Conservation (phyloP, 495 filamentous ascomycete genomes). For the Penicillium parvum region DNA sequence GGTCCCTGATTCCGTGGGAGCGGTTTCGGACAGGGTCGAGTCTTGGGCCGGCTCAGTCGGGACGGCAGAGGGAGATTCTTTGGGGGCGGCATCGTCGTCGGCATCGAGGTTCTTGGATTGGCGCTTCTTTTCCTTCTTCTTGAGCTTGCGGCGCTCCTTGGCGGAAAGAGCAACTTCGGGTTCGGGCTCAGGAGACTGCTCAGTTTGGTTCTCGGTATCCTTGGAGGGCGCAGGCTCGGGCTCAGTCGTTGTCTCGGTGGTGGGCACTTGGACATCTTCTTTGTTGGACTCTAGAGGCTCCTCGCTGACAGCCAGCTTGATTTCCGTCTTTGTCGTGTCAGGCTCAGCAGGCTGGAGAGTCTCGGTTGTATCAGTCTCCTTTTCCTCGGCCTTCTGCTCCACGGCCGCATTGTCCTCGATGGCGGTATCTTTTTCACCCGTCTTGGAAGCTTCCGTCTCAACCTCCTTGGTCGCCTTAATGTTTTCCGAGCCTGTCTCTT, state of each 20-base stretch:
- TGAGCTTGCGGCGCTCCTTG: constrained; percentile 43
- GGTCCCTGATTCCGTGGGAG: constrained; percentile 1
- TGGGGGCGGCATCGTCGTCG: constrained; percentile 9
- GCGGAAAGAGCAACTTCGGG: constrained; percentile 29
- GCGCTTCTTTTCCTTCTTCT: constrained; percentile 46
- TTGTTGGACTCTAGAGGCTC: constrained; percentile 6
- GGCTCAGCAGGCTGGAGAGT: constrained; percentile 1
- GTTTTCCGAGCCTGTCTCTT: too few species aligned
- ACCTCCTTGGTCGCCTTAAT: neutral
- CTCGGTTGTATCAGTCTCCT: constrained; percentile 3
- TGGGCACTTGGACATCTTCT: constrained; percentile 2
- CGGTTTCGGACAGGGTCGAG: neutral
- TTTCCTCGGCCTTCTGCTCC: neutral
- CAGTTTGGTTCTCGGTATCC: constrained; percentile 9
- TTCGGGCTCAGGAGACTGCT: constrained; percentile 16
- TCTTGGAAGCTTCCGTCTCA: neutral
- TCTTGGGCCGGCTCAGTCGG: neutral
- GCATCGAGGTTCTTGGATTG: constrained; percentile 29
- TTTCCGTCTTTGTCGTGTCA: constrained; percentile 3
- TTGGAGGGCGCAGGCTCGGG: constrained; percentile 6
- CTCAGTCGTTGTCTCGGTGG: constrained; percentile 7
- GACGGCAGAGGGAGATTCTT: constrained; percentile 2
- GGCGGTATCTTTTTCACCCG: neutral
- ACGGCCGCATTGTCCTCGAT: neutral
- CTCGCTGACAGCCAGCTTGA: constrained; percentile 1